Percentiles rank a stretch among this genome's conserved stretches.
phyloP scores from a whole-genome alignment of 768 basidiomycete species.

The Xerocomellus intermedius region DNA sequence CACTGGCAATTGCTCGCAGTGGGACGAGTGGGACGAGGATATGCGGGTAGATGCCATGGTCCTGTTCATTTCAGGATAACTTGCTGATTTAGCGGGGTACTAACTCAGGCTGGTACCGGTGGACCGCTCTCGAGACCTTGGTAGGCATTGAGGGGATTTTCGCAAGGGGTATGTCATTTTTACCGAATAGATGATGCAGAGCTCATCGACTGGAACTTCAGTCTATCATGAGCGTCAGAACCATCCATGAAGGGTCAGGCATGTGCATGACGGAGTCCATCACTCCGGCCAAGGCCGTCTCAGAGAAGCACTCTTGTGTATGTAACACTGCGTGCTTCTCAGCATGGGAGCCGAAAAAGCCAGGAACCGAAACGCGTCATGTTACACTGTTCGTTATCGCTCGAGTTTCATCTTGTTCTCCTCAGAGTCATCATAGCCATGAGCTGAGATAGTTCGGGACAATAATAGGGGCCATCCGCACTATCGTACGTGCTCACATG shows the following conservation, averaged over 20 bases:
- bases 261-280: background rate
- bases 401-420: no score
- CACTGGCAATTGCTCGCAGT: background rate
- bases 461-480: background rate
- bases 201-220: no score
- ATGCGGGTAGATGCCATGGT: background rate
- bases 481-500: background rate
- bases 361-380: background rate
- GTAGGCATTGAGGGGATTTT: background rate
- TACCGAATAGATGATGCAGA: background rate
- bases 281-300: background rate
- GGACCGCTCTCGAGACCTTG: no score
- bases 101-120: background rate
- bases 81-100: background rate
- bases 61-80: background rate
- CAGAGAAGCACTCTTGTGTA: no score
- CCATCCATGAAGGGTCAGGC: background rate
- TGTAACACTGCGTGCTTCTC: background rate
- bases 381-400: no score
- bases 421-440: background rate
- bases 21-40: no score
- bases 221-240: background rate
- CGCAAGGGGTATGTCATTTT: background rate
- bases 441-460: background rate
- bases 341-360: background rate